Base-by-base conservation (phyloP, 805 yeast species). In the Saturnispora bothae region DNA sequence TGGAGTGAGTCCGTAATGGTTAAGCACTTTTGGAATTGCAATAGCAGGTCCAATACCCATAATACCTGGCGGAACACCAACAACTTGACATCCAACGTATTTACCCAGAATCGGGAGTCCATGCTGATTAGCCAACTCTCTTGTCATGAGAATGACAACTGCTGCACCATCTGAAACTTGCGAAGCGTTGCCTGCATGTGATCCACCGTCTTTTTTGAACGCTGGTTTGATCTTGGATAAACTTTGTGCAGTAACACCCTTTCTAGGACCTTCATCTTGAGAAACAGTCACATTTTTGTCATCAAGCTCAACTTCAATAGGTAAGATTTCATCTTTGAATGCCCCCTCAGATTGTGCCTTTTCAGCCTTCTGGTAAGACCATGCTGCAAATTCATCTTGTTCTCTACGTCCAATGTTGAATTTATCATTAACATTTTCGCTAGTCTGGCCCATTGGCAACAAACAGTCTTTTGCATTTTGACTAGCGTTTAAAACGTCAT, bases 21-120 rank as follows among this genome's bases (percentile, higher is more conserved):
- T 38, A 48, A 89, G 71, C 15, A 84, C 78, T 40, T 71, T 73
- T 44, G 98, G 97, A 52, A 89, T 88, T 43, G 97, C 98, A 51
- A 72, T 76, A 20, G 95, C 96, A 42, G 98, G 98, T 31, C 97
- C 98, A 51, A 89, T 77, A 42, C 97, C 98, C 98, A 89, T 89
- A 44, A 88, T 75, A 63, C 85, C 94, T 17, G 96, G 96, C 40
- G 96, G 95, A 33, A 88, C 96, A 51, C 98, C 98, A 40, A 82
- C 89, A 29, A 78, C 66, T 48, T 80, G 73, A 53, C 83, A 78
- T 49, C 78, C 80, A 45, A 86, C 76, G 50, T 74, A 89, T 65
- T 83, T 83, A 45, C 79, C 98, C 42, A 80, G 52, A 43, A 85
- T 76, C 39, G 82, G 78, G 49, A 82, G 69, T 28, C 80, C 78